Evolutionary conservation across 108 stramenopile genomes (phyloP).

Genomic region (Asterionellopsis glacialis): DNA sequence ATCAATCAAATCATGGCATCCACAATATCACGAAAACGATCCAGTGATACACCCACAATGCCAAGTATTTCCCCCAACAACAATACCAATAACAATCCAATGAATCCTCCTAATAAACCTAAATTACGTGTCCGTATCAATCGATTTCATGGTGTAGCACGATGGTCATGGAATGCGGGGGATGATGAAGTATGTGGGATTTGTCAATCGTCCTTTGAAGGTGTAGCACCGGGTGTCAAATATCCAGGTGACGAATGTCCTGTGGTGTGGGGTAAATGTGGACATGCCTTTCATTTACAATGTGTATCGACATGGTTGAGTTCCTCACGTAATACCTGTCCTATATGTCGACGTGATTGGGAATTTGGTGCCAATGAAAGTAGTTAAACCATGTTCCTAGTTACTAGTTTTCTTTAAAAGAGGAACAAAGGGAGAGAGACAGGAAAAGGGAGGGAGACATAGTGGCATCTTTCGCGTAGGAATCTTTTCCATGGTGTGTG

Average conservation of each 20-base stretch:
- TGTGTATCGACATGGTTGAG: conserved; percentile 35
- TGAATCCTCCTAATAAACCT: conserved; percentile 13
- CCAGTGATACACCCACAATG: conserved; percentile 26
- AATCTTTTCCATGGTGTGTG: no score
- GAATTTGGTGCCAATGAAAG: conserved; percentile 54
- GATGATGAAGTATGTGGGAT: conserved; percentile 87
- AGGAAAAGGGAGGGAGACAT: no score
- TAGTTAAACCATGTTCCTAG: not conserved
- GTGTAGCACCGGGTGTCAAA: conserved; percentile 76
- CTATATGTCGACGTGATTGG: conserved; percentile 85
- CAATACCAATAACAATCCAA: conserved; percentile 1
- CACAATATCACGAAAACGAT: conserved; percentile 18
- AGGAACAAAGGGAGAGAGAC: no score
- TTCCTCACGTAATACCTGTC: conserved; percentile 47
- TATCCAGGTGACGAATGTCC: conserved; percentile 91
- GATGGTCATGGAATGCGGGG: conserved; percentile 84
- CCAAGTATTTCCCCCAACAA: not conserved
- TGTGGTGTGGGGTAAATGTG: conserved; percentile 85
- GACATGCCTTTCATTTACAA: conserved; percentile 87
- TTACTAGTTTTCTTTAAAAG: no score
- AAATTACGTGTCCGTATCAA: conserved; percentile 71
- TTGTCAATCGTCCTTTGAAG: conserved; percentile 89
- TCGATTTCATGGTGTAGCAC: conserved; percentile 72
- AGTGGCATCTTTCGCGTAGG: no score
- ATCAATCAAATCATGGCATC: conserved; percentile 4